These are phyloP conservation scores for Neurospora sp. DNA, from an alignment of 495 filamentous ascomycete genomes.

Conservation along the genomic window DNA sequence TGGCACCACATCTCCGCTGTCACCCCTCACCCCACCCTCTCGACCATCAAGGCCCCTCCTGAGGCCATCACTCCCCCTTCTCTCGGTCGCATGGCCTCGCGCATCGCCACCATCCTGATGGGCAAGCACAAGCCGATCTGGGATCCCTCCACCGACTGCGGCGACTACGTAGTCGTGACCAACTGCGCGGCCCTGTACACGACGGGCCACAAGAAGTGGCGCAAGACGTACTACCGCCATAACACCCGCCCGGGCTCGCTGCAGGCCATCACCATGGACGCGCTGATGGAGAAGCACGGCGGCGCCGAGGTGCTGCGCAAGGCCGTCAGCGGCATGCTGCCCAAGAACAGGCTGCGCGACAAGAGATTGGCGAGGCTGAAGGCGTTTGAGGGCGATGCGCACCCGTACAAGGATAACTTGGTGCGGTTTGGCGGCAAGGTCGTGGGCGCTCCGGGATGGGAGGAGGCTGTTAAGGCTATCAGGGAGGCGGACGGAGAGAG, in stretches of 20 bases:
- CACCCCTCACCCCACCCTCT: conserved; percentile 43
- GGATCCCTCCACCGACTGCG: conserved; percentile 93
- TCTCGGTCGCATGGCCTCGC: conserved; percentile 82
- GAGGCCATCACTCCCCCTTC: conserved; percentile 52
- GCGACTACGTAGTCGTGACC: conserved; percentile 94
- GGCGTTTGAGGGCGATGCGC: conserved; percentile 82
- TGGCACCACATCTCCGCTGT: conserved; percentile 83
- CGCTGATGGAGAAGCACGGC: conserved; percentile 86
- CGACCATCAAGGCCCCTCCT: conserved; percentile 37
- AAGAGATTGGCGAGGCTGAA: conserved; percentile 81
- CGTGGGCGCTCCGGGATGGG: conserved; percentile 39
- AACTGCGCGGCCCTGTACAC: conserved; percentile 77
- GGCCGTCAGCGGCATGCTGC: conserved; percentile 93
- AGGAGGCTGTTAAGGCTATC: conserved; percentile 29
- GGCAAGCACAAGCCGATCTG: conserved; percentile 99
- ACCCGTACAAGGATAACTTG: conserved; percentile 88
- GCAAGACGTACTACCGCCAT: conserved; percentile 93
- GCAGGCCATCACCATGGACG: conserved; percentile 85
- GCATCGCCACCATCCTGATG: conserved; percentile 88
- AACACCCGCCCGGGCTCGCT: conserved; percentile 82
- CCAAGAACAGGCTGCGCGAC: conserved; percentile 88
- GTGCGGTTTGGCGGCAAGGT: conserved; percentile 55
- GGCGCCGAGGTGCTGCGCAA: conserved; percentile 87
- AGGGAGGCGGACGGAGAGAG: conserved; percentile 29
- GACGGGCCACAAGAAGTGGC: conserved; percentile 82